These are phyloP conservation scores for Lomentospora prolificans DNA, from an alignment of 2,329 filamentous ascomycete species.

Conservation along the genomic window DNA sequence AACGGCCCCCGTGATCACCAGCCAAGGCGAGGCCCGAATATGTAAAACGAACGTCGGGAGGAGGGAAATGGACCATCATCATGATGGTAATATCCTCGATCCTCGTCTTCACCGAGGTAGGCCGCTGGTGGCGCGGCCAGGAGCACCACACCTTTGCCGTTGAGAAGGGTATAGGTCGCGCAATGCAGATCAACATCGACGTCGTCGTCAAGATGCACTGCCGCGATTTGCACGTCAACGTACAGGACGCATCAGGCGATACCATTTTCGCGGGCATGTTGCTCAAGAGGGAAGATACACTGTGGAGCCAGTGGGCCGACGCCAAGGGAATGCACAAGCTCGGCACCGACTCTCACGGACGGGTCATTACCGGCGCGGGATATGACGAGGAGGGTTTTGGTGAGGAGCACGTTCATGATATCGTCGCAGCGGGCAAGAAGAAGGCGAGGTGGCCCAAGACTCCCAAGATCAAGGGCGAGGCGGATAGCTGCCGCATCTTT, in stretches of 20 bases:
- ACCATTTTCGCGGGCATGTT: constrained; percentile 72
- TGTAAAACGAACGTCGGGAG: constrained; percentile 70
- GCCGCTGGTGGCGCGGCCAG: constrained; percentile 72
- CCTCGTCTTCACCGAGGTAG: constrained; percentile 68
- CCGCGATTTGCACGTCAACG: constrained; percentile 83
- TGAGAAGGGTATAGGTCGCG: constrained; percentile 79
- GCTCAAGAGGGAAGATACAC: constrained; percentile 66
- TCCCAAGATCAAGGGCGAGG: constrained; percentile 48
- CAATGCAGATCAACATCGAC: constrained; percentile 91
- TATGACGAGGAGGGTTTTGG: constrained; percentile 56
- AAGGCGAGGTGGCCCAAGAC: constrained; percentile 66
- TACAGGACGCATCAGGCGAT: constrained; percentile 91
- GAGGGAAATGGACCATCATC: constrained; percentile 86
- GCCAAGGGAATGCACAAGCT: constrained; percentile 54
- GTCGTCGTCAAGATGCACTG: constrained; percentile 87
- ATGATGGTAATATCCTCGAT: constrained; percentile 66
- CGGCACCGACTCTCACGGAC: constrained; percentile 44
- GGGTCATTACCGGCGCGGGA: constrained; percentile 45
- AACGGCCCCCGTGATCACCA: constrained; percentile 24
- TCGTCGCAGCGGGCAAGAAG: constrained; percentile 59
- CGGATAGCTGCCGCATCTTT: constrained; percentile 78
- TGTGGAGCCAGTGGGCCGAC: constrained; percentile 74
- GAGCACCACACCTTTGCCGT: constrained; percentile 89
- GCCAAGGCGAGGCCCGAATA: constrained; percentile 96
- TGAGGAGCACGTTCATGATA: constrained; percentile 86